Evolutionary conservation across 768 basidiomycete species (phyloP), one percentile per base, ranked within the genome.

Genomic region (Wakefieldia striispora): DNA sequence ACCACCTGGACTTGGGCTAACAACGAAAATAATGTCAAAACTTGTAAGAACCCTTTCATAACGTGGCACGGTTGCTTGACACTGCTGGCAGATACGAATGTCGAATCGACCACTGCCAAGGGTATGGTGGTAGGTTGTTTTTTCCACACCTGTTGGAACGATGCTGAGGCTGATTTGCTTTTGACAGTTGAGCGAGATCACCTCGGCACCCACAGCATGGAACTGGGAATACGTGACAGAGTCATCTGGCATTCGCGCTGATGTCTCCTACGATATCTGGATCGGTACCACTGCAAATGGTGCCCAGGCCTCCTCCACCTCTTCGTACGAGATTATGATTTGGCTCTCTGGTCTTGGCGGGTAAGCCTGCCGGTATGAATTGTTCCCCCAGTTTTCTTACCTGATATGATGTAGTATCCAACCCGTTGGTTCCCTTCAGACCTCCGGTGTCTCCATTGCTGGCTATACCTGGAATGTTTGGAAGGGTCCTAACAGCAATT

Each of bases 261-360:
- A 83, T 56, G 79, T 83, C 53, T 67, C 79, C 20, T 82, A 81
- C 50, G 79, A 81, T 50, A 77, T 81, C 39, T 82, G 81, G 81
- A 58, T 72, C 27, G 80, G 81, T 27, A 61, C 53, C 13, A 62
- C 75, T 9, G 57, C 69, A 3, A 59, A 72, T 6, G 80, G 79
- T 38, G 53, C 56, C 1, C 74, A 80, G n/a, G 79, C 80, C 0
- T 67, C 75, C 2, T 52, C 65, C 7, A 70, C 73, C 6, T 80
- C 78, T 6, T 74, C 74, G 2, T 82, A 70, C 56, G 80, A 82
- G 59, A 79, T 82, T 47, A 82, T 82, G 80, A 80, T 82, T 50
- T 82, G 80, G 80, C 73, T 82, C 23, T 80, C 80, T 44, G 75
- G 78, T 33, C 71, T 70, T 12, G 80, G 80, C 60, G 76, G 76